Percentiles rank a stretch among this genome's conserved stretches.
phyloP scores from a whole-genome alignment of 1,284 basidiomycete genomes.

The Melampsora larici-populina region DNA sequence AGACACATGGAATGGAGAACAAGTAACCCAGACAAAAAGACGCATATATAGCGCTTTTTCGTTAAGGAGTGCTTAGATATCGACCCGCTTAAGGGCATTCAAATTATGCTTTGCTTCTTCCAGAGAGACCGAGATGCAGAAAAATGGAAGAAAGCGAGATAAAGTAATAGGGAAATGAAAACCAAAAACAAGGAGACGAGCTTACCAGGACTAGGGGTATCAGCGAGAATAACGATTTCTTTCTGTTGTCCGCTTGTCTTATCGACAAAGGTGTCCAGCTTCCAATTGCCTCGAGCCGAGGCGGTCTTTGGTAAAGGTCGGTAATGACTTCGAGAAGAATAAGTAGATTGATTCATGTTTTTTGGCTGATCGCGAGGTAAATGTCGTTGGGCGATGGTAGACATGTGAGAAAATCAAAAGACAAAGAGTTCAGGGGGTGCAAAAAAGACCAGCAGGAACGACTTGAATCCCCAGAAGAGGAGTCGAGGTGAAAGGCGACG shows the following conservation, averaged over 20 bases:
- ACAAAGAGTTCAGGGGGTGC: neutral
- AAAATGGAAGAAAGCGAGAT: neutral
- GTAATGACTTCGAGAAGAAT: slow-evolving; percentile 18
- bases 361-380: slow-evolving; percentile 11
- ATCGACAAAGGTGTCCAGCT: slow-evolving; percentile 41
- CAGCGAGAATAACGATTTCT: slow-evolving; percentile 41
- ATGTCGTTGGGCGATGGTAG: slow-evolving; percentile 38
- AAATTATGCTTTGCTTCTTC: neutral
- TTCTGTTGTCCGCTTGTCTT: slow-evolving; percentile 29
- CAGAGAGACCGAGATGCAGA: neutral
- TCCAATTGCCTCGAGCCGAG: slow-evolving; percentile 27
- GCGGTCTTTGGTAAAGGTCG: slow-evolving; percentile 10
- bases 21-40: neutral
- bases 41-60: neutral
- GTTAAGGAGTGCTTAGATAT: neutral
- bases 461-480: neutral
- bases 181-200: slow-evolving; percentile 9
- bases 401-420: neutral
- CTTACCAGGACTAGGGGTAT: slow-evolving; percentile 41
- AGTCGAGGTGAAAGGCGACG: neutral
- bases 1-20: neutral
- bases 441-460: neutral
- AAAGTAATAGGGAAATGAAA: neutral
- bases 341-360: slow-evolving; percentile 31
- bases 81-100: neutral